A percentile compares a stretch with the other conserved stretches of the same genome.
phyloP scores from a whole-genome alignment of 495 filamentous ascomycete species.

The Bombardia bombarda region DNA sequence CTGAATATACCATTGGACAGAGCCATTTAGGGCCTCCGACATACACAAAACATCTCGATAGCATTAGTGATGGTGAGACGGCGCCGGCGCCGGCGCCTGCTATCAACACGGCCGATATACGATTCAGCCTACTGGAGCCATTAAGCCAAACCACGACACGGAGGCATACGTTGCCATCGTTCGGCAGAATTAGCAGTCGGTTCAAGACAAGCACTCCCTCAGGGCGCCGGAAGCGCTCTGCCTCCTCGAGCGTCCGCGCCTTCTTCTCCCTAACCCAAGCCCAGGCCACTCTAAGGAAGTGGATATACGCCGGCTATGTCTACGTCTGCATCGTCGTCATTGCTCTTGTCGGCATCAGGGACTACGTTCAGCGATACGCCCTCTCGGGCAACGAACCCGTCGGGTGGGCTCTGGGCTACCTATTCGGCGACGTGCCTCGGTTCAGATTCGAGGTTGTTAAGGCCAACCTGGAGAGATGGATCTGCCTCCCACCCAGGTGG shows the following conservation, averaged over 20 bases:
- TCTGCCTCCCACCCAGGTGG: conserved; percentile 52
- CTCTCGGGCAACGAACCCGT: conserved; percentile 71
- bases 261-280: conserved; percentile 73
- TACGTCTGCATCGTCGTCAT: conserved; percentile 57
- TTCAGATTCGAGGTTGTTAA: conserved; percentile 61
- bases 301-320: conserved; percentile 73
- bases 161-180: conserved; percentile 47
- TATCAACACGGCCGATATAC: conserved; percentile 7
- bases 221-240: conserved; percentile 58
- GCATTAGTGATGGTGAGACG: conserved; percentile 8
- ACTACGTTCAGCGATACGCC: conserved; percentile 56
- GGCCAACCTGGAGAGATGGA: conserved; percentile 64
- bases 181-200: conserved; percentile 16
- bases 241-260: conserved; percentile 57
- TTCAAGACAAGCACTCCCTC: conserved; percentile 48
- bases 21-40: too few species aligned
- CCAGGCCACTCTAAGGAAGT: conserved; percentile 70
- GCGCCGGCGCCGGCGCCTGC: neutral
- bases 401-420: conserved; percentile 85
- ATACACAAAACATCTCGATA: too few species aligned
- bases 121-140: conserved; percentile 11
- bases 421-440: conserved; percentile 68
- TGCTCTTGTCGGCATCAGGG: conserved; percentile 63
- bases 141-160: conserved; percentile 20
- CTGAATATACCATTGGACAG: conserved; percentile 10